These are phyloP conservation scores for Collybiopsis confluens DNA, from an alignment of 768 basidiomycete species.

Conservation along the genomic window DNA sequence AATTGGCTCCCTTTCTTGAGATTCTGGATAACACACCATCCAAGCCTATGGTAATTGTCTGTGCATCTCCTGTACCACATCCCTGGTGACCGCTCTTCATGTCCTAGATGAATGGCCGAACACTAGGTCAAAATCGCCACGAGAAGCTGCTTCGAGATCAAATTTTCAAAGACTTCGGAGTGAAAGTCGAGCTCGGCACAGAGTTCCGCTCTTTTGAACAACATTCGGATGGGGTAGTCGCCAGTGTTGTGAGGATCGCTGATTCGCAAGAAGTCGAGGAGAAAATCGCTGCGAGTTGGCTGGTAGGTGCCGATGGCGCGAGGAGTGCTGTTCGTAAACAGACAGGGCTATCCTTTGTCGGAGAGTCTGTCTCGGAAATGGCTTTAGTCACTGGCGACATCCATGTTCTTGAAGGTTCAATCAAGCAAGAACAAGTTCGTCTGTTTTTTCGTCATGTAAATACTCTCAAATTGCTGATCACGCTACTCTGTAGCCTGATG, in stretches of 20 bases:
- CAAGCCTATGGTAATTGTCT: slow-evolving; percentile 15
- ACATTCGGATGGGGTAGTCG: slow-evolving; percentile 23
- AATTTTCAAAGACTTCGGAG: slow-evolving; percentile 18
- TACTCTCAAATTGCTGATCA: slow-evolving; percentile 7
- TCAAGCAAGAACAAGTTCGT: slow-evolving; percentile 15
- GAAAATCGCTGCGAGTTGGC: slow-evolving; percentile 22
- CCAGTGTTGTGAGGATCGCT: slow-evolving; percentile 17
- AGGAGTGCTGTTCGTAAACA: too few relatives aligned
- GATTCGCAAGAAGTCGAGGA: slow-evolving; percentile 23
- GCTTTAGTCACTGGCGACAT: slow-evolving; percentile 32
- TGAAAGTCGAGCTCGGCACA: slow-evolving; percentile 29
- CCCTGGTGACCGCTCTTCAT: background rate
- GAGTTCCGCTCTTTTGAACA: slow-evolving; percentile 32
- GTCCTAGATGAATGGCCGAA: slow-evolving; percentile 16
- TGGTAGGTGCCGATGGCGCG: too few relatives aligned
- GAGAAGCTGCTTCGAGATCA: slow-evolving; percentile 27
- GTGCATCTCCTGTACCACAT: background rate
- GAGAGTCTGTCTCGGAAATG: slow-evolving; percentile 29
- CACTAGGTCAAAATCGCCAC: slow-evolving; percentile 21
- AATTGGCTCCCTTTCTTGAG: background rate
- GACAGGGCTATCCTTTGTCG: slow-evolving; percentile 36
- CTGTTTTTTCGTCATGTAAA: background rate
- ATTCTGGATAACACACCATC: slow-evolving; percentile 14
- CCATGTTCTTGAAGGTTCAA: slow-evolving; percentile 4
- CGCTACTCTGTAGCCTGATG: background rate